These are phyloP conservation scores for Kazachstania martiniae DNA, from an alignment of 805 yeast genomes.

Conservation along the genomic window DNA sequence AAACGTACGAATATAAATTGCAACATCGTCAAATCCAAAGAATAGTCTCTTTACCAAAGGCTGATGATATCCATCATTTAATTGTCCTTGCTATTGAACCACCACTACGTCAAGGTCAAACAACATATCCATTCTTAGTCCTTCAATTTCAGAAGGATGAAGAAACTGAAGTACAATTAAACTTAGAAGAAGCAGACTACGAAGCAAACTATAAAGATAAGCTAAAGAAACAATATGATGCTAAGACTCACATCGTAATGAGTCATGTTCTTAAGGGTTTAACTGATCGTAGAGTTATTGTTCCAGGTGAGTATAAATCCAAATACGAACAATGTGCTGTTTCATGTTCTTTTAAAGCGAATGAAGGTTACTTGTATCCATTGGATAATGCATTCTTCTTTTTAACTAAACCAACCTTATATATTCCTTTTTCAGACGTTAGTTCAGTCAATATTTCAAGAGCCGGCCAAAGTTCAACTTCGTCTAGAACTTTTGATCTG, in stretches of 20 bases:
- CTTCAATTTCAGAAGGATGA: conserved; percentile 86
- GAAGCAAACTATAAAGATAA: conserved; percentile 64
- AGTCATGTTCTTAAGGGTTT: conserved; percentile 84
- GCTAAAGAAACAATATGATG: conserved; percentile 64
- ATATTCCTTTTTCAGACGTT: conserved; percentile 79
- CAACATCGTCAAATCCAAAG: conserved; percentile 85
- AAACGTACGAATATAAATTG: conserved; percentile 93
- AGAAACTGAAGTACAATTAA: conserved; percentile 81
- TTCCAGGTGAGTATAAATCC: conserved; percentile 74
- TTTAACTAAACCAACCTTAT: conserved; percentile 87
- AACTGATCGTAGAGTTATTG: conserved; percentile 73
- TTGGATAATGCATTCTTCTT: conserved; percentile 84
- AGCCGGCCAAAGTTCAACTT: conserved; percentile 65
- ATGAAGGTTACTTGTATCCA: conserved; percentile 90
- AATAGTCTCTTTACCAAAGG: conserved; percentile 84
- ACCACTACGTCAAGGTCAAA: conserved; percentile 96
- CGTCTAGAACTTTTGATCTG: conserved; percentile 86
- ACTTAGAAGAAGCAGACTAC: conserved; percentile 73
- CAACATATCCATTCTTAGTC: conserved; percentile 86
- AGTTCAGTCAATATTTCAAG: conserved; percentile 73
- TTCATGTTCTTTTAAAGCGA: conserved; percentile 85
- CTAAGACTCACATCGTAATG: conserved; percentile 76
- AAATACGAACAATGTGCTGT: conserved; percentile 76
- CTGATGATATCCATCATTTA: conserved; percentile 85
- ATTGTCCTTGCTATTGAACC: conserved; percentile 89